Conservation (phyloP, 139 green algal species). For the Chlamydomonas sphaeroides region DNA sequence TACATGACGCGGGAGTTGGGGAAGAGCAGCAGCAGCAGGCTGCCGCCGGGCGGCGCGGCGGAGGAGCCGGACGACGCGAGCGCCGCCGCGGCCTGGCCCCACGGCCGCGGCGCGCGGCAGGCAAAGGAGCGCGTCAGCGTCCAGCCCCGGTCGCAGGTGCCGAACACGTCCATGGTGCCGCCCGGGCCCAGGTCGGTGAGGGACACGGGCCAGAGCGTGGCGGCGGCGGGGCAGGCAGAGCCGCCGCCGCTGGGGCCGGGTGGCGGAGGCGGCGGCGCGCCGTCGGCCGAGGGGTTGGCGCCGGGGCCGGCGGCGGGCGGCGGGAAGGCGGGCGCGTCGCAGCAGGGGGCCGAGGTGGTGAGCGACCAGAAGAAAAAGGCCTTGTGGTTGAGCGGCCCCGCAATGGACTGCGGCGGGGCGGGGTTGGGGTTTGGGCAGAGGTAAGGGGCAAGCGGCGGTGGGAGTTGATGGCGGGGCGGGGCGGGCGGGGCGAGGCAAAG, state of each 20-base stretch:
- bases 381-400: slow-evolving; percentile 15
- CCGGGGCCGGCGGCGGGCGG: too few species aligned
- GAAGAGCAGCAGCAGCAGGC: slow-evolving; percentile 7
- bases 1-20: background rate
- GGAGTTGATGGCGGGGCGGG: too few species aligned
- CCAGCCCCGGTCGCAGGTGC: slow-evolving; percentile 8
- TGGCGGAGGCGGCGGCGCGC: background rate
- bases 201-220: background rate
- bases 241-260: background rate
- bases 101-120: background rate
- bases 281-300: too few species aligned
- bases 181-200: background rate
- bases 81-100: too few species aligned
- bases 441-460: background rate
- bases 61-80: too few species aligned
- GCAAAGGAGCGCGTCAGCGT: slow-evolving; percentile 3
- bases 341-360: background rate
- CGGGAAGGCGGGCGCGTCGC: background rate
- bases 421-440: background rate
- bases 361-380: slow-evolving; percentile 26
- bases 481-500: too few species aligned
- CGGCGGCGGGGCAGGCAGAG: background rate
- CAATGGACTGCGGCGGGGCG: background rate
- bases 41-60: background rate
- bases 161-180: background rate